These are phyloP conservation scores for Sugiyamaella valdiviana DNA, from an alignment of 805 yeast genomes.

Conservation along the genomic window DNA sequence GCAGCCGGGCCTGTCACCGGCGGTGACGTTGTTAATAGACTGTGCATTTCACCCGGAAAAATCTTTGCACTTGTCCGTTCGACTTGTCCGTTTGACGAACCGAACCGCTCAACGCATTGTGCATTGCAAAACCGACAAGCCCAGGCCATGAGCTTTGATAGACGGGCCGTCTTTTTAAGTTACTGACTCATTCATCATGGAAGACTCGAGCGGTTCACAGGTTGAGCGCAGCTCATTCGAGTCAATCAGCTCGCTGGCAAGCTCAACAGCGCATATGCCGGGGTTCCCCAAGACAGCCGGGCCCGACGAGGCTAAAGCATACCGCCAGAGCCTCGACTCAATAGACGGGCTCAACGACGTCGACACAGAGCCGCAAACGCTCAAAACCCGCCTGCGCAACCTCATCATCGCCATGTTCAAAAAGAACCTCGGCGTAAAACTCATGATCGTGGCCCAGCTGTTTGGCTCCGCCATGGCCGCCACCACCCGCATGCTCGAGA, in stretches of 20 bases:
- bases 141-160: too few relatives aligned
- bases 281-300: not conserved
- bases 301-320: not conserved
- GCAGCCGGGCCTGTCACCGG: not conserved
- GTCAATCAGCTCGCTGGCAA: not conserved
- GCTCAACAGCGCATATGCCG: not conserved
- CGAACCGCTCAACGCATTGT: too few relatives aligned
- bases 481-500: constrained; percentile 66
- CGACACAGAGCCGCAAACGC: not conserved
- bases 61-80: too few relatives aligned
- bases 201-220: too few relatives aligned
- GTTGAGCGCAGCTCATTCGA: too few relatives aligned
- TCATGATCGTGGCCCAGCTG: constrained; percentile 57
- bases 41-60: too few relatives aligned
- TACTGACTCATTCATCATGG: too few relatives aligned
- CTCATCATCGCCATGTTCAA: not conserved
- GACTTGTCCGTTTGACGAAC: too few relatives aligned
- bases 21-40: too few relatives aligned
- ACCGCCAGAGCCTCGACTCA: not conserved
- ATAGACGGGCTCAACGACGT: not conserved
- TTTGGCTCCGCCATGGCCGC: constrained; percentile 74
- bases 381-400: not conserved
- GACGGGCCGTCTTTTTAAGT: too few relatives aligned
- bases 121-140: too few relatives aligned
- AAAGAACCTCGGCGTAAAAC: constrained; percentile 46